Conservation (phyloP, 768 basidiomycete genomes). For the Mycena chlorophos region DNA sequence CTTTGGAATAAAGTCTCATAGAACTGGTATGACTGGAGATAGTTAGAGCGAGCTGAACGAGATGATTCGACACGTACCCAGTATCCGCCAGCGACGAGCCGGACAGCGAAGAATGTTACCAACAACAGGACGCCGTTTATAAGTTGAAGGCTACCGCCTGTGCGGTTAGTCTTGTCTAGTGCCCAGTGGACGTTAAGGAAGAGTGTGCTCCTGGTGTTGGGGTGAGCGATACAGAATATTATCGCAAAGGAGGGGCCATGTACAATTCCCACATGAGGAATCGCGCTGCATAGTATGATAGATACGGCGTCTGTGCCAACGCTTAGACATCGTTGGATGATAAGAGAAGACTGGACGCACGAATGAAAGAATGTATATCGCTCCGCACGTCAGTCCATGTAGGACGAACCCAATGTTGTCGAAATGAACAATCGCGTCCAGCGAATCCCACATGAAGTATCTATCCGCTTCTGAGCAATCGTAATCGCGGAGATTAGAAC, state of each 20-base stretch:
- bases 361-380: constrained; percentile 68
- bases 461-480: constrained; percentile 31
- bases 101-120: constrained; percentile 63
- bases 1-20: constrained; percentile 56
- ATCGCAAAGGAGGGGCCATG: constrained; percentile 23
- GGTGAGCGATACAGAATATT: constrained; percentile 5
- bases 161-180: constrained; percentile 73
- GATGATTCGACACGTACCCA: constrained; percentile 2
- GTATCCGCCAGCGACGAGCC: constrained; percentile 69
- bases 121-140: constrained; percentile 73
- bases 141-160: constrained; percentile 66
- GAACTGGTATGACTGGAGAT: constrained; percentile 63
- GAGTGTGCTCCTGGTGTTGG: constrained; percentile 62
- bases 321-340: constrained; percentile 1
- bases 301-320: constrained; percentile 60
- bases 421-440: constrained; percentile 70
- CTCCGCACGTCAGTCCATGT: constrained; percentile 69
- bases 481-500: neutral
- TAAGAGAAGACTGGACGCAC: constrained; percentile 42
- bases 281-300: constrained; percentile 74
- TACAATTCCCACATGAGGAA: constrained; percentile 85
- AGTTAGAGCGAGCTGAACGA: neutral
- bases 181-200: constrained; percentile 90
- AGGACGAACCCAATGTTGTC: constrained; percentile 72
- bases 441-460: constrained; percentile 83